Evolutionary conservation across 2,329 filamentous ascomycete genomes (phyloP), one percentile per base, ranked within the genome.

Genomic region (Diaporthe citrichinensis): DNA sequence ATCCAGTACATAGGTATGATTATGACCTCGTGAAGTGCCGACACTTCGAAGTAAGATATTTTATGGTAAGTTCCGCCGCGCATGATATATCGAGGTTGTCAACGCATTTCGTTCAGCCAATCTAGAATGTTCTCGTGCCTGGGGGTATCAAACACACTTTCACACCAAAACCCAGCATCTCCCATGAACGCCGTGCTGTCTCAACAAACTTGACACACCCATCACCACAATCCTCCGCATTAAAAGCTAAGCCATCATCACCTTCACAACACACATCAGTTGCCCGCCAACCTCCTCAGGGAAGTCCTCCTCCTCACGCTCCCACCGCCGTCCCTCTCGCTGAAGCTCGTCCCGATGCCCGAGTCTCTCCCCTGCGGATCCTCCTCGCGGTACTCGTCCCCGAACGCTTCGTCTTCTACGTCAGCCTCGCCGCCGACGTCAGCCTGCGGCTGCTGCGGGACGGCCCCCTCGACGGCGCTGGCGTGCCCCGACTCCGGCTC

Each of bases 291-390:
- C 20, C 69, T 73, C 14, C 76, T 34, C 23, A 51, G 25, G 2
- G 76, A 77, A 5, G 68, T 53, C 68, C 74, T 69, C 49, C 76
- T 55, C 72, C 76, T 53, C 8, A 77, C 20, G 4, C 51, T 34
- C 14, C 68, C 69, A 14, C 51, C n/a, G 6, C 46, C 49, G 46
- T 75, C 76, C 55, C 74, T 75, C 57, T 77, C 76, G 25, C 85
- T 86, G 76, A 84, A 88, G 76, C 90, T 91, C 36, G 90, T 92
- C 4, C 90, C 90, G 74, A 89, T 81, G 0, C 89, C 90, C 25
- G 86, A 88, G 78, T 89, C 87, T 12, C 83, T 80, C 79, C 72
- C 82, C 62, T 76, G 84, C 46, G 75, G 81, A 39, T 79, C 78
- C 49, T 74, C 79, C 49, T 73, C 79, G 34, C 79, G 78, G 28